These are phyloP conservation scores for Coemansia sp. DNA, from an alignment of 192 early-diverging fungal species.

Conservation along the genomic window DNA sequence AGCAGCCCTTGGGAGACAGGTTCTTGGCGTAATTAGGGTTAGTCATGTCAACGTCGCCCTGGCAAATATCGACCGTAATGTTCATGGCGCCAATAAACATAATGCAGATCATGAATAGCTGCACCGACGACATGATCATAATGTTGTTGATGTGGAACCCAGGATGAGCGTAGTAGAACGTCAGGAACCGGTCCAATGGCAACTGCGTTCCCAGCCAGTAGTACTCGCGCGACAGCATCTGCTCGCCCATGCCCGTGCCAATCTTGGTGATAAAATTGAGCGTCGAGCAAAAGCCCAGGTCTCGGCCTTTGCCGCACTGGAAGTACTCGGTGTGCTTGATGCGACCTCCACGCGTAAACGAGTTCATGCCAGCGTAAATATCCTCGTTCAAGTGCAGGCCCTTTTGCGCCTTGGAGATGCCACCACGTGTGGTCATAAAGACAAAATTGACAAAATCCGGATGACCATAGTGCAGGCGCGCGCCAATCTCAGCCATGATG, in stretches of 20 bases:
- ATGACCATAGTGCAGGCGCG: slow-evolving; percentile 82
- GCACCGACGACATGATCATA: slow-evolving; percentile 76
- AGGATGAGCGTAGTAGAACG: slow-evolving; percentile 85
- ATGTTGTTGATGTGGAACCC: slow-evolving; percentile 89
- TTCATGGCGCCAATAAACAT: slow-evolving; percentile 73
- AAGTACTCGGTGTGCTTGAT: slow-evolving; percentile 90
- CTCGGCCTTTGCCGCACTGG: slow-evolving; percentile 88
- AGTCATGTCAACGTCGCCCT: slow-evolving; percentile 56
- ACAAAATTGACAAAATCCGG: slow-evolving; percentile 86
- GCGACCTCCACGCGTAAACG: slow-evolving; percentile 75
- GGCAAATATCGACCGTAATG: slow-evolving; percentile 57
- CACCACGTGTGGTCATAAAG: slow-evolving; percentile 83
- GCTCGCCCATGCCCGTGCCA: slow-evolving; percentile 88
- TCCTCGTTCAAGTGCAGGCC: slow-evolving; percentile 89
- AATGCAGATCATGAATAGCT: slow-evolving; percentile 75
- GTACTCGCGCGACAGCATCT: slow-evolving; percentile 90
- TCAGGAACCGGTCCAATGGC: slow-evolving; percentile 79
- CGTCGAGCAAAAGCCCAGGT: slow-evolving; percentile 83
- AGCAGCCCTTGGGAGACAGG: slow-evolving; percentile 57
- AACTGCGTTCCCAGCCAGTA: slow-evolving; percentile 83
- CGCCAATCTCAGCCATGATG: slow-evolving; percentile 80
- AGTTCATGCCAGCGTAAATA: slow-evolving; percentile 89
- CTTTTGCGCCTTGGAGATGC: slow-evolving; percentile 84
- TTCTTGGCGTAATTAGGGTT: slow-evolving; percentile 49
- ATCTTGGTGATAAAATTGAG: slow-evolving; percentile 89